Percentiles rank a stretch among this genome's conserved stretches.
Conservation (phyloP, 108 stramenopile species). For the Nitzschia sp. region DNA sequence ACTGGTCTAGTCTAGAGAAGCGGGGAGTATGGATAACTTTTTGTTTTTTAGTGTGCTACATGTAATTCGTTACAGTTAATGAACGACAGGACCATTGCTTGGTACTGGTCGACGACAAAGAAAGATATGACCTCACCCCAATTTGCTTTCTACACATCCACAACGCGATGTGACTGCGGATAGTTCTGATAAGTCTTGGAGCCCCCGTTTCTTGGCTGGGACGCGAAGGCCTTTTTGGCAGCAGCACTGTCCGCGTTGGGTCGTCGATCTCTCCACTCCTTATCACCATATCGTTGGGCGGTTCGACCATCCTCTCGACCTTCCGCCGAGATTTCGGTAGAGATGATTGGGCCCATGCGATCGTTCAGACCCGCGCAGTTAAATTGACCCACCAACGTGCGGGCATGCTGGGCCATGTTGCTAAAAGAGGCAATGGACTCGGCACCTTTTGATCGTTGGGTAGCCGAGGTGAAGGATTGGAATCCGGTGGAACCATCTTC, state of each 20-base stretch:
- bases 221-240: constrained; percentile 1
- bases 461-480: not conserved
- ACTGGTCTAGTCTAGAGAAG: no score
- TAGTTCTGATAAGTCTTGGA: no score
- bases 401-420: constrained; percentile 52
- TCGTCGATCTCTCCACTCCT: constrained; percentile 11
- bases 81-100: no score
- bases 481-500: not conserved
- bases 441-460: not conserved
- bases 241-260: not conserved
- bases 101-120: no score
- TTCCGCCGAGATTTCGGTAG: constrained; percentile 27
- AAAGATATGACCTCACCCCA: no score
- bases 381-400: constrained; percentile 44
- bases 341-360: constrained; percentile 25
- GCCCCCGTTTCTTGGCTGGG: no score
- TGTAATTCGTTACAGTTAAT: no score
- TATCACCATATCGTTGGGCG: constrained; percentile 7
- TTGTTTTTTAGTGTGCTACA: no score
- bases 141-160: not conserved
- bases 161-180: not conserved
- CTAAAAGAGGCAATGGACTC: constrained; percentile 58
- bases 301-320: constrained; percentile 2
- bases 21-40: no score
- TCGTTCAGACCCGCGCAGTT: constrained; percentile 38